Evolutionary conservation across 1,139 yeast species (phyloP).

Genomic region (Saccharomyces pastorianus): DNA sequence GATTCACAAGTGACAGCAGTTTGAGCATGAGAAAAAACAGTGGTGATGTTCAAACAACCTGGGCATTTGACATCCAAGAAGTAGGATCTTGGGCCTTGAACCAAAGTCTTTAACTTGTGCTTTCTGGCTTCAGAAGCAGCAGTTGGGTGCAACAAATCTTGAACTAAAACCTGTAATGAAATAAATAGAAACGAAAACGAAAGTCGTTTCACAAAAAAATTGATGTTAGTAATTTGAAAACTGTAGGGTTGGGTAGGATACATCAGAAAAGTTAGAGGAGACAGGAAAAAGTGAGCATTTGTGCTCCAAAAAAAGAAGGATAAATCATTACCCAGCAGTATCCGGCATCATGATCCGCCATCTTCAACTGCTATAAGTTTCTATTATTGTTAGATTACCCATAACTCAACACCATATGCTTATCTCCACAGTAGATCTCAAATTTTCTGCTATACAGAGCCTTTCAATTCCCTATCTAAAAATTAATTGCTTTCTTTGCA

Average conservation of each 20-base stretch:
- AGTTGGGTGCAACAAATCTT: conserved; percentile 95
- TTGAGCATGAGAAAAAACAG: conserved; percentile 99
- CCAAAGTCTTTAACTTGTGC: conserved; percentile 96
- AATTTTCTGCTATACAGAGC: not conserved
- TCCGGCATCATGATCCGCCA: not conserved
- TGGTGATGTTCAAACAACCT: conserved; percentile 97
- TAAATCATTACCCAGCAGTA: not conserved
- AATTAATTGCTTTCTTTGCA: not conserved
- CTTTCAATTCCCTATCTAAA: not conserved
- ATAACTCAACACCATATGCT: not conserved
- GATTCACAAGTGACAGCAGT: conserved; percentile 99
- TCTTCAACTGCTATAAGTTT: not conserved
- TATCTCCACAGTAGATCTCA: not conserved
- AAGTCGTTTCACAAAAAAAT: conserved; percentile 5
- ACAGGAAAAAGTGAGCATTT: not conserved
- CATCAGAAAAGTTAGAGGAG: not conserved
- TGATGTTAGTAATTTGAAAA: conserved; percentile 15
- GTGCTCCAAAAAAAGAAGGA: not conserved
- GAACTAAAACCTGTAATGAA: conserved; percentile 71
- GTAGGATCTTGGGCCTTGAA: conserved; percentile 96
- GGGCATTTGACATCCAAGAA: conserved; percentile 99
- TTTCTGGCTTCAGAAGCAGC: conserved; percentile 93
- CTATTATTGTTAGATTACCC: not conserved
- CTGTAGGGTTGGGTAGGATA: not conserved
- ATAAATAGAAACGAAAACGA: conserved; percentile 5